A percentile compares a stretch with the other conserved stretches of the same genome.
phyloP scores from a whole-genome alignment of 495 filamentous ascomycete species.

The Annulohypoxylon stygium region DNA sequence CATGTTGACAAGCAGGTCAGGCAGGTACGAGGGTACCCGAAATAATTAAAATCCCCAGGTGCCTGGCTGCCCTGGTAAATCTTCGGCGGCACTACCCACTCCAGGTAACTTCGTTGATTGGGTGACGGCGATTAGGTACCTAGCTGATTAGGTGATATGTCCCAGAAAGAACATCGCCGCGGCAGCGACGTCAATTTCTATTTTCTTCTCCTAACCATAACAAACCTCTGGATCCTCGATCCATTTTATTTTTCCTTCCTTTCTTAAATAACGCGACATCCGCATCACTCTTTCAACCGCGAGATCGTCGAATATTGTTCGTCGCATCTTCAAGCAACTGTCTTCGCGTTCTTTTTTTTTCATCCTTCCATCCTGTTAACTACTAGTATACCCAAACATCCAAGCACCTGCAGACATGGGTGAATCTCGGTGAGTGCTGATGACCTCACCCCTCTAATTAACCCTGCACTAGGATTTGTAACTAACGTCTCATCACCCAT shows the following conservation, averaged over 20 bases:
- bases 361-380: conserved; percentile 12
- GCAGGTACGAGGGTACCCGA: not conserved
- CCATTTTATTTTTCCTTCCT: conserved; percentile 27
- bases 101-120: conserved; percentile 40
- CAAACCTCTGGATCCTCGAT: conserved; percentile 23
- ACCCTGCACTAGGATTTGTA: not conserved
- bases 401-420: conserved; percentile 35
- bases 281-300: not conserved
- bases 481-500: conserved; percentile 23
- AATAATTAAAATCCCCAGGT: not conserved
- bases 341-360: conserved; percentile 17
- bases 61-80: conserved; percentile 9
- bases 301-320: not conserved
- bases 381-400: conserved; percentile 8
- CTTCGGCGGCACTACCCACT: conserved; percentile 32
- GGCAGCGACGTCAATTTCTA: conserved; percentile 37
- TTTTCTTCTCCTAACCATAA: conserved; percentile 40
- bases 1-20: too few species aligned
- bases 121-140: conserved; percentile 29
- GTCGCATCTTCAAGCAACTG: not conserved
- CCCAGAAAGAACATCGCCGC: conserved; percentile 22
- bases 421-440: conserved; percentile 46
- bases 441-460: conserved; percentile 15
- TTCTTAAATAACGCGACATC: conserved; percentile 25
- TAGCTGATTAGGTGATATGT: conserved; percentile 20